A percentile compares a stretch with the other conserved stretches of the same genome.
Conservation (phyloP, 1,284 basidiomycete species). For the Porphyrellus sp. region DNA sequence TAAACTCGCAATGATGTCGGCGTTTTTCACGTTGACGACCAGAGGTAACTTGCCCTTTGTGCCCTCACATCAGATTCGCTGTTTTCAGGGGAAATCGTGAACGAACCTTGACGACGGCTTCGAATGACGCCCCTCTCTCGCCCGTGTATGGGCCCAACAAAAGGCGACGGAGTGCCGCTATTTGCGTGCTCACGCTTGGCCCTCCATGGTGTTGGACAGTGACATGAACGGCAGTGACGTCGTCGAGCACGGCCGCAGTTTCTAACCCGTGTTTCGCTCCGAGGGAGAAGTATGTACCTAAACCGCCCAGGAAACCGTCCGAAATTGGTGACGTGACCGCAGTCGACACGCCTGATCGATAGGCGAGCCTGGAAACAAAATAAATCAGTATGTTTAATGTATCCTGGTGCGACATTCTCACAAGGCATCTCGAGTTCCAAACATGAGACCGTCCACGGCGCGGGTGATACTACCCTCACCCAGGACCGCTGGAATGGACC, state of each 20-base stretch:
- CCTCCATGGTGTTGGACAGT: slow-evolving; percentile 39
- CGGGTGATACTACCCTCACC: slow-evolving; percentile 55
- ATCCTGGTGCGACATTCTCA: slow-evolving; percentile 37
- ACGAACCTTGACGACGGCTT: slow-evolving; percentile 41
- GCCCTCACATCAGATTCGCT: slow-evolving; percentile 6
- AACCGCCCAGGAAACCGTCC: slow-evolving; percentile 58
- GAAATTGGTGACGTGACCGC: slow-evolving; percentile 58
- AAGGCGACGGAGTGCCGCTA: slow-evolving; percentile 60
- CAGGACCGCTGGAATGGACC: slow-evolving; percentile 45
- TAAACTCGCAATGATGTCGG: slow-evolving; percentile 78
- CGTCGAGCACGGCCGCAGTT: slow-evolving; percentile 61
- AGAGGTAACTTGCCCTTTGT: slow-evolving; percentile 50
- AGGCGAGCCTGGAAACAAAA: slow-evolving; percentile 47
- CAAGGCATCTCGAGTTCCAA: slow-evolving; percentile 71
- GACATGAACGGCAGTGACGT: slow-evolving; percentile 60
- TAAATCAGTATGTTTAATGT: neutral
- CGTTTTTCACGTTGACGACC: slow-evolving; percentile 55
- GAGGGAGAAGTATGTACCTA: slow-evolving; percentile 64
- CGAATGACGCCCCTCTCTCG: slow-evolving; percentile 52
- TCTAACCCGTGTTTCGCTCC: slow-evolving; percentile 65
- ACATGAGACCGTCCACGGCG: slow-evolving; percentile 75
- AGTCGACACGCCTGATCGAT: slow-evolving; percentile 63
- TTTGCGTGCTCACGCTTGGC: slow-evolving; percentile 60
- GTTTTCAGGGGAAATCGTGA: neutral
- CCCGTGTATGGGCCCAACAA: slow-evolving; percentile 49